Percentiles rank a stretch among this genome's conserved stretches.
phyloP scores from a whole-genome alignment of 441 rosid genomes.

The Iberis amara region DNA sequence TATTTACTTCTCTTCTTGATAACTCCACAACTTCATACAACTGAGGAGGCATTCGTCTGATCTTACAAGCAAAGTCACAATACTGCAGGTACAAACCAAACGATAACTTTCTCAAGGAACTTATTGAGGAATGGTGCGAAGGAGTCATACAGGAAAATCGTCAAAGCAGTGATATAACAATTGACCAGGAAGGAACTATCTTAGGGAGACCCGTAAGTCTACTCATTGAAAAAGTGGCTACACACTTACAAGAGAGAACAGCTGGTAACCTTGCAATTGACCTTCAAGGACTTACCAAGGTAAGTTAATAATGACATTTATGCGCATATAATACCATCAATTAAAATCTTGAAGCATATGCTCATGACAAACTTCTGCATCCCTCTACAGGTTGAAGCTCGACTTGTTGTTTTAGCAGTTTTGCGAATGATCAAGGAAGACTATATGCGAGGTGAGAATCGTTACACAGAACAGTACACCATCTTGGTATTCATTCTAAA shows the following conservation, averaged over 20 bases:
- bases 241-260: constrained; percentile 51
- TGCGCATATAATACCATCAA: constrained; percentile 16
- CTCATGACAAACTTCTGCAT: constrained; percentile 23
- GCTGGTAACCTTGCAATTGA: constrained; percentile 59
- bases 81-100: constrained; percentile 67
- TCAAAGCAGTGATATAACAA: constrained; percentile 34
- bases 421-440: constrained; percentile 87
- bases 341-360: constrained; percentile 18
- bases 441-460: constrained; percentile 45
- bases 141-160: constrained; percentile 60
- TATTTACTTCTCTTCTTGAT: constrained; percentile 17
- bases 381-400: constrained; percentile 72
- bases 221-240: constrained; percentile 75
- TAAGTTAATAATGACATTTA: constrained; percentile 25
- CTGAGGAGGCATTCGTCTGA: constrained; percentile 11
- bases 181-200: constrained; percentile 35
- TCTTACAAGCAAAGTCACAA: constrained; percentile 23
- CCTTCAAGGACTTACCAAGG: constrained; percentile 80
- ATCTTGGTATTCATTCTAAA: background rate
- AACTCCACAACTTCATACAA: constrained; percentile 7
- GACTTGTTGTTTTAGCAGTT: constrained; percentile 85
- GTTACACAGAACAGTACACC: background rate
- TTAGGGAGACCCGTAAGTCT: constrained; percentile 48
- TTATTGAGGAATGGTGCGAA: constrained; percentile 96
- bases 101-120: constrained; percentile 72